Conservation (phyloP, 2,329 filamentous ascomycete species). For the Pseudogymnoascus sp. region DNA sequence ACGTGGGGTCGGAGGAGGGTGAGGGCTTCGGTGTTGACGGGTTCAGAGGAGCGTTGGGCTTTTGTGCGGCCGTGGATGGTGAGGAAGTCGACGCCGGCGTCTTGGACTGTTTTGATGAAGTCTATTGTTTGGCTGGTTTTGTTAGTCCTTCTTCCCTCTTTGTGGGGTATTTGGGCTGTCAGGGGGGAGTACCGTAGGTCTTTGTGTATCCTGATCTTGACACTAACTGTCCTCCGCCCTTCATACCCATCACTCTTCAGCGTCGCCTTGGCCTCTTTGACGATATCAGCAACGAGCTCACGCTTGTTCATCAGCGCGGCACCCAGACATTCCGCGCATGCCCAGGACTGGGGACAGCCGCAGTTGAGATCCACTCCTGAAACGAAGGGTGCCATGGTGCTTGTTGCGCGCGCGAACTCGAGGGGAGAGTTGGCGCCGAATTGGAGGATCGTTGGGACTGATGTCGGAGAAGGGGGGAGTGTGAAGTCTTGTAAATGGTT, state of each 20-base stretch:
- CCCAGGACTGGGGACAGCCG: slow-evolving; percentile 68
- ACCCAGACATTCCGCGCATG: slow-evolving; percentile 60
- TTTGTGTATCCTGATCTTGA: slow-evolving; percentile 64
- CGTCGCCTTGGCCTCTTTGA: slow-evolving; percentile 48
- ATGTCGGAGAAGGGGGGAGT: slow-evolving; percentile 45
- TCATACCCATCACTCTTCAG: slow-evolving; percentile 49
- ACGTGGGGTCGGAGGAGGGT: slow-evolving; percentile 38
- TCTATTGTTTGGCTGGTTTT: slow-evolving; percentile 40
- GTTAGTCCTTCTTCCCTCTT: not conserved
- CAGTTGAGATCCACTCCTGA: slow-evolving; percentile 66
- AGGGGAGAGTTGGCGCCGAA: slow-evolving; percentile 57
- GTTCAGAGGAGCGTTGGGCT: slow-evolving; percentile 53
- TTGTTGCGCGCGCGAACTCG: slow-evolving; percentile 57
- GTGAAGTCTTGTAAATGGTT: slow-evolving; percentile 47
- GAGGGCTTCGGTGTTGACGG: slow-evolving; percentile 58
- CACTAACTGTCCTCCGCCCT: slow-evolving; percentile 49
- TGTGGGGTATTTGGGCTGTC: no score
- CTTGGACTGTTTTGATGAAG: slow-evolving; percentile 58
- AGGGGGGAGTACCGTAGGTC: slow-evolving; percentile 45
- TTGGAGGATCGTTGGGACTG: slow-evolving; percentile 59
- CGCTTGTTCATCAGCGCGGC: slow-evolving; percentile 63
- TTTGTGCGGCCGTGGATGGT: slow-evolving; percentile 64
- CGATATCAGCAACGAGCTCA: slow-evolving; percentile 60
- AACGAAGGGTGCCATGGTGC: slow-evolving; percentile 55
- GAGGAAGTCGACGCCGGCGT: slow-evolving; percentile 57